Conservation (phyloP, 2,329 filamentous ascomycete species). For the Xylariaceae sp. region DNA sequence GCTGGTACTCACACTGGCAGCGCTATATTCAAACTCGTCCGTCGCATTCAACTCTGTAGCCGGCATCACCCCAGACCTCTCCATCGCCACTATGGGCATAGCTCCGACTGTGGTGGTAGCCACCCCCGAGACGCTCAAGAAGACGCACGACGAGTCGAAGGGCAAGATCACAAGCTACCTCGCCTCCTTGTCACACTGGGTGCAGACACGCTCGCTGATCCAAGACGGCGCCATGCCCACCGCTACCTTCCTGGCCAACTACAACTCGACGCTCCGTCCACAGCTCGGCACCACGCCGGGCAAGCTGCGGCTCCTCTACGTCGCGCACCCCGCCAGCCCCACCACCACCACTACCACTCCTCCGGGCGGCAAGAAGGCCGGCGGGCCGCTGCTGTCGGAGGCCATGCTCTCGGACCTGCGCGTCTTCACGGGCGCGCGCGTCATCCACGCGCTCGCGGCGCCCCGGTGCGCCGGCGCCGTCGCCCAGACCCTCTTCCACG, state of each 20-base stretch:
- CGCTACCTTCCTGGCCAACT: conserved; percentile 52
- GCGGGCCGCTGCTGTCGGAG: conserved; percentile 57
- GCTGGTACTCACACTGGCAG: conserved; percentile 70
- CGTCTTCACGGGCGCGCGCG: conserved; percentile 68
- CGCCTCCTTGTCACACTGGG: conserved; percentile 60
- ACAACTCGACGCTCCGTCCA: conserved; percentile 53
- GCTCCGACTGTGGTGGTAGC: conserved; percentile 78
- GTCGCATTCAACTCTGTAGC: conserved; percentile 86
- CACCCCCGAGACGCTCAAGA: conserved; percentile 63
- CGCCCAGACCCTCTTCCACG: conserved; percentile 79
- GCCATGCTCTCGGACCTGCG: conserved; percentile 71
- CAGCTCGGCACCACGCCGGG: conserved; percentile 55
- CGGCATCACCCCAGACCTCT: conserved; percentile 62
- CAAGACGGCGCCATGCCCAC: conserved; percentile 67
- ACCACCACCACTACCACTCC: no score
- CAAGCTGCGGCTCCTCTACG: conserved; percentile 73
- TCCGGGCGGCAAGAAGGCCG: no score
- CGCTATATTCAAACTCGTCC: conserved; percentile 77
- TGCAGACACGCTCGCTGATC: conserved; percentile 61
- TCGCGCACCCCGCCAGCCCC: conserved; percentile 62
- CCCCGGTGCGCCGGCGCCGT: conserved; percentile 81
- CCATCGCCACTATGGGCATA: conserved; percentile 63
- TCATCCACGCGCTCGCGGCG: conserved; percentile 79
- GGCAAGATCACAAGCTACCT: conserved; percentile 54
- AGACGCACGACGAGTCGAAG: conserved; percentile 57